These are phyloP conservation scores for Xerocomellus amylosporus DNA, from an alignment of 768 basidiomycete genomes.

Conservation along the genomic window DNA sequence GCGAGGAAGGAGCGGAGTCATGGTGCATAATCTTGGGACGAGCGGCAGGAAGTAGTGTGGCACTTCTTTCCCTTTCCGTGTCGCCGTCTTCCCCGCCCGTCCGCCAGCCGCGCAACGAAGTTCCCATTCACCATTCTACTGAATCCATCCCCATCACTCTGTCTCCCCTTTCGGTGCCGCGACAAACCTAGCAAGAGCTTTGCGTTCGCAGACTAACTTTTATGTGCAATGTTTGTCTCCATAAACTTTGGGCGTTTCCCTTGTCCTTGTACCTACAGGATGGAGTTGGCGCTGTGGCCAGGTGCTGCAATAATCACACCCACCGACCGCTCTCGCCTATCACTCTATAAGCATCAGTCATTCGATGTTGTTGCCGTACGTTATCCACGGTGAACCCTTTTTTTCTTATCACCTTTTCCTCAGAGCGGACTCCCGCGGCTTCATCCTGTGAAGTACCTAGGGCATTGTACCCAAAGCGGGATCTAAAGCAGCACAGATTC, in stretches of 20 bases:
- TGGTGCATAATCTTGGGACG: not conserved
- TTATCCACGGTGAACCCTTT: not conserved
- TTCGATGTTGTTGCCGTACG: not conserved
- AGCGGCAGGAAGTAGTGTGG: not conserved
- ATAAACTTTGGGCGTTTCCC: not conserved
- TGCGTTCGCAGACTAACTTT: not conserved
- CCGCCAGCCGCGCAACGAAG: not conserved
- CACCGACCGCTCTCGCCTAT: conserved; percentile 1
- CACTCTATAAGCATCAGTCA: not conserved
- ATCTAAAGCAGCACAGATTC: no score
- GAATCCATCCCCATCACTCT: not conserved
- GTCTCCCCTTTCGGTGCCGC: not conserved
- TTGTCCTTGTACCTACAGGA: not conserved
- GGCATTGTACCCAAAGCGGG: not conserved
- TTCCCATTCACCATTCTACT: not conserved
- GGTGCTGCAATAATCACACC: not conserved
- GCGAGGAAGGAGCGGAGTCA: conserved; percentile 9
- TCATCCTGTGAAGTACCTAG: not conserved
- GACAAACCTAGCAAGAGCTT: not conserved
- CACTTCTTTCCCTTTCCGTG: not conserved
- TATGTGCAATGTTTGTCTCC: not conserved
- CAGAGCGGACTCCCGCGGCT: not conserved
- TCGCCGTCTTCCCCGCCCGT: not conserved
- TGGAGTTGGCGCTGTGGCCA: not conserved
- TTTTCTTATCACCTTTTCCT: not conserved